A percentile compares a stretch with the other conserved stretches of the same genome.
Conservation (phyloP, 805 yeast genomes). For the Teunomyces cretensis region DNA sequence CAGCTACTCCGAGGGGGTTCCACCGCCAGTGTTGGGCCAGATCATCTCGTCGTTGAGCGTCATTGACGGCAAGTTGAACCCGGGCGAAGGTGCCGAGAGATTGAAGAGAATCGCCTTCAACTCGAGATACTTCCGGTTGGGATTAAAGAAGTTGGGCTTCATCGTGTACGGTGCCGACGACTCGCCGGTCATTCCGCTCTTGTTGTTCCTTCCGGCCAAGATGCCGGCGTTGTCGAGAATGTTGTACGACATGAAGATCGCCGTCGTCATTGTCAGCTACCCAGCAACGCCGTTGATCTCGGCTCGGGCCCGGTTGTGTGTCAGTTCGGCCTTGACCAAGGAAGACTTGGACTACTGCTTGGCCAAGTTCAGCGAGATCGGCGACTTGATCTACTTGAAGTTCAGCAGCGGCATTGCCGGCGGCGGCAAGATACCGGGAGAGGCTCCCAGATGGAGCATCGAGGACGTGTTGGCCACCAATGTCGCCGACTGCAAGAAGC, state of each 20-base stretch:
- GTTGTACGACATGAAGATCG: conserved; percentile 76
- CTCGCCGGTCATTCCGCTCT: conserved; percentile 90
- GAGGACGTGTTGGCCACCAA: conserved; percentile 75
- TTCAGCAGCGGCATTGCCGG: conserved; percentile 77
- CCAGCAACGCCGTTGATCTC: conserved; percentile 95
- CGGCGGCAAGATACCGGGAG: conserved; percentile 54
- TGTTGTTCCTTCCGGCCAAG: conserved; percentile 86
- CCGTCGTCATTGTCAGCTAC: conserved; percentile 95
- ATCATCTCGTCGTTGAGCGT: conserved; percentile 76
- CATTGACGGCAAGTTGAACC: conserved; percentile 77
- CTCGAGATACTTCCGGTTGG: conserved; percentile 88
- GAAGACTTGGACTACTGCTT: conserved; percentile 86
- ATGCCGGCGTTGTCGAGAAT: conserved; percentile 90
- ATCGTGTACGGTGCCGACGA: conserved; percentile 94
- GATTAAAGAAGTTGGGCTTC: conserved; percentile 88
- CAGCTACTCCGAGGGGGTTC: conserved; percentile 76
- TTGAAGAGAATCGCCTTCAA: conserved; percentile 93
- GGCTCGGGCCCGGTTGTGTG: conserved; percentile 90
- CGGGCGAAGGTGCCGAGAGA: conserved; percentile 92
- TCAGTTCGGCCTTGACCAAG: conserved; percentile 88
- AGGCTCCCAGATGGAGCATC: conserved; percentile 71
- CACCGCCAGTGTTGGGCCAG: conserved; percentile 92
- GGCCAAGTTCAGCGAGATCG: conserved; percentile 70
- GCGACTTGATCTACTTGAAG: conserved; percentile 73
- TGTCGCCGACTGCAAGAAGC: conserved; percentile 58